Conservation (phyloP, 23 red algal species). For the Gracilaria gracilis region DNA sequence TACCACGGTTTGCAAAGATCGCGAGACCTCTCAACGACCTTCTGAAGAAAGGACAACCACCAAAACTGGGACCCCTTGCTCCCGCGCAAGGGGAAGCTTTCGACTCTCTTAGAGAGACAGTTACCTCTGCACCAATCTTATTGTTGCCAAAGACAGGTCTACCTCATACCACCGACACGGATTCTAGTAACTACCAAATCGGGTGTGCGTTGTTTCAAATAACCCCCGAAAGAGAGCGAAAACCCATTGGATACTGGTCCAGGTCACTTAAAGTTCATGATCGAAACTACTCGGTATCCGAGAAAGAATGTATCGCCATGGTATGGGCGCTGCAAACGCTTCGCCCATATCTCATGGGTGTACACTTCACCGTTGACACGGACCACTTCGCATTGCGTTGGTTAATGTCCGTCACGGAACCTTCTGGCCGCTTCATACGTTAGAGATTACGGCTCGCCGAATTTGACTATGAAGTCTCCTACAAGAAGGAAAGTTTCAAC, state of each 20-base stretch:
- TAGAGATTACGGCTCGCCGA: too few relatives aligned
- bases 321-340: background rate
- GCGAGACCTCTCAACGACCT: background rate
- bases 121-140: too few relatives aligned
- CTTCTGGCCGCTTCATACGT: too few relatives aligned
- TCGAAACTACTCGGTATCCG: background rate
- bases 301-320: background rate
- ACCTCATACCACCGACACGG: too few relatives aligned
- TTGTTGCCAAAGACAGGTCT: too few relatives aligned
- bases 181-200: too few relatives aligned
- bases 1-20: conserved; percentile 3
- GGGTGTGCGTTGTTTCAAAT: too few relatives aligned
- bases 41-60: conserved; percentile 24
- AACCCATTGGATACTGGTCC: background rate
- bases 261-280: background rate
- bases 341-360: background rate
- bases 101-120: background rate
- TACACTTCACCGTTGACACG: background rate
- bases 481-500: too few relatives aligned
- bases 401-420: too few relatives aligned
- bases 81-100: background rate
- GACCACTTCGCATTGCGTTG: background rate
- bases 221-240: background rate
- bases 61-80: too few relatives aligned
- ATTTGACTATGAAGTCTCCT: too few relatives aligned